phyloP scores from a whole-genome alignment of 192 early-diverging fungal genomes.

The Endogone sp. region DNA sequence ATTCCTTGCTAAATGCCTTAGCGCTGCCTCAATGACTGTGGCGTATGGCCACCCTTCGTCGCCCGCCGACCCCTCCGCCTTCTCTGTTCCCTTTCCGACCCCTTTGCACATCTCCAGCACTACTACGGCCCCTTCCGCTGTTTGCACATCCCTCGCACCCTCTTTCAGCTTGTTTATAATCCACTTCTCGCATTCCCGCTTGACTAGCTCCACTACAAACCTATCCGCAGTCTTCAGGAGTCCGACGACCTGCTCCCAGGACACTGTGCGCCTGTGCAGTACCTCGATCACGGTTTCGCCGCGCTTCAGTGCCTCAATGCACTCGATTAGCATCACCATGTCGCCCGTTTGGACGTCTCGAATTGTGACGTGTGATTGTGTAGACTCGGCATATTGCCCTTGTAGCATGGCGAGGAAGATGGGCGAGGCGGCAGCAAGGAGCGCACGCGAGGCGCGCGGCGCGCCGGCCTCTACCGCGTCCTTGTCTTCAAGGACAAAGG shows the following conservation, averaged over 20 bases:
- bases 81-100: too few species aligned
- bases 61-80: too few species aligned
- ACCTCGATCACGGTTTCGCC: not conserved
- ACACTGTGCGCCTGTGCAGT: not conserved
- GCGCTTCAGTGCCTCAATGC: not conserved
- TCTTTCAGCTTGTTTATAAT: not conserved
- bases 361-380: constrained; percentile 1
- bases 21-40: not conserved
- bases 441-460: not conserved
- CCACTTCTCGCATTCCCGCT: constrained; percentile 4
- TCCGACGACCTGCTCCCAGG: constrained; percentile 6
- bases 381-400: constrained; percentile 4
- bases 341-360: constrained; percentile 4
- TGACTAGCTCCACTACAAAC: constrained; percentile 9
- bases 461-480: not conserved
- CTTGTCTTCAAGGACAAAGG: not conserved
- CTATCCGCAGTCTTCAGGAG: constrained; percentile 1
- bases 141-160: not conserved
- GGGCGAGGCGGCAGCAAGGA: constrained; percentile 4
- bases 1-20: not conserved
- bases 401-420: constrained; percentile 7
- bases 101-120: not conserved
- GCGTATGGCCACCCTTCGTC: not conserved
- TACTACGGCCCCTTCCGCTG: not conserved
- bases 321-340: not conserved